phyloP scores from a whole-genome alignment of 345 rosid genomes.

The Odontarrhena argentea region DNA sequence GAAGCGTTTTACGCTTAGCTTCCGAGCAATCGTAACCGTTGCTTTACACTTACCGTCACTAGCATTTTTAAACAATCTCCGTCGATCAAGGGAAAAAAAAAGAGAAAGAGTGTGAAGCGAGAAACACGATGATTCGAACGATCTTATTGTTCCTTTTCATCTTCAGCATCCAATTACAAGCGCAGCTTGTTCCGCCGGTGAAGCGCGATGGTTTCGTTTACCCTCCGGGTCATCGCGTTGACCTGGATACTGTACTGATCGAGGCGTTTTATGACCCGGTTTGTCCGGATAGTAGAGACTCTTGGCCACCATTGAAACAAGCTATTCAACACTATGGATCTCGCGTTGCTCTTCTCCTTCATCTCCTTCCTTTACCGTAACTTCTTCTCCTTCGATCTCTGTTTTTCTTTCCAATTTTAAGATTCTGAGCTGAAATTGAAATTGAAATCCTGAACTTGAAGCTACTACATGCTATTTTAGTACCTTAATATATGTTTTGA shows the following conservation, averaged over 20 bases:
- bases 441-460: background rate
- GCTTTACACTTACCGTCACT: slow-evolving; percentile 14
- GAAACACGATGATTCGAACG: slow-evolving; percentile 30
- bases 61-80: background rate
- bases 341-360: slow-evolving; percentile 36
- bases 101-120: slow-evolving; percentile 9
- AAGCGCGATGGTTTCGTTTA: slow-evolving; percentile 40
- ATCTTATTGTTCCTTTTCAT: slow-evolving; percentile 5
- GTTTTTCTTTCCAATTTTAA: background rate
- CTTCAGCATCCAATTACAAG: slow-evolving; percentile 1
- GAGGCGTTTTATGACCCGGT: slow-evolving; percentile 44
- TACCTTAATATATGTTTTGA: background rate
- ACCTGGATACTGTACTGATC: slow-evolving; percentile 38
- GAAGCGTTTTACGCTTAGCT: slow-evolving; percentile 20
- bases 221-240: slow-evolving; percentile 30
- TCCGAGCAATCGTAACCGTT: slow-evolving; percentile 33
- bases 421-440: background rate
- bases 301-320: slow-evolving; percentile 37
- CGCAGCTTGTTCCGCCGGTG: slow-evolving; percentile 40
- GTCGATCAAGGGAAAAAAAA: background rate
- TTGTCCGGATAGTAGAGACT: slow-evolving; percentile 40
- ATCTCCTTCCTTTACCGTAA: slow-evolving; percentile 45
- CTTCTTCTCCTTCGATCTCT: background rate
- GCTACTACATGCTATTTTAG: background rate
- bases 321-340: slow-evolving; percentile 40